Evolutionary conservation across 257 asterid genomes (phyloP).

Genomic region (Salvia splendens): DNA sequence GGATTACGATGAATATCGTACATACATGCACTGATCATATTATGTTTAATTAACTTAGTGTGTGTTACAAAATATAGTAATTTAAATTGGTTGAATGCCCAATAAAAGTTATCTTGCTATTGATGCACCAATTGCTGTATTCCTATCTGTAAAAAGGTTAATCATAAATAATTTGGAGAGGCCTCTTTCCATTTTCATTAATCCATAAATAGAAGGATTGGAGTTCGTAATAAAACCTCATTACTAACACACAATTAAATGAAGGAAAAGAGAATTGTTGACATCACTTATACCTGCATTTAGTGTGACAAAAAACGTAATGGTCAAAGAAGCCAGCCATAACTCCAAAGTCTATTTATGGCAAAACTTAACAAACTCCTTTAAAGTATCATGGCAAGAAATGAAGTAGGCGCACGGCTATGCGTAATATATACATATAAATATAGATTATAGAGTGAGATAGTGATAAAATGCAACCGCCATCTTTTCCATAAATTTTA

Average conservation of each 20-base stretch:
- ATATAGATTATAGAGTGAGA: too few species aligned
- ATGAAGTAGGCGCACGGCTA: too few species aligned
- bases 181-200: background rate
- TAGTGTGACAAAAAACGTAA: slow-evolving; percentile 3
- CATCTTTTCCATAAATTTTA: too few species aligned
- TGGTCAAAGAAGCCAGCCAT: slow-evolving; percentile 22
- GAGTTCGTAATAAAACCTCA: background rate
- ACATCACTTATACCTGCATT: slow-evolving; percentile 4
- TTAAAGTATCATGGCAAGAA: too few species aligned
- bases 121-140: background rate
- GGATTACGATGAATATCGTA: too few species aligned
- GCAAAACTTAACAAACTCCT: slow-evolving; percentile 28
- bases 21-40: too few species aligned
- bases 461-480: too few species aligned
- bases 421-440: too few species aligned
- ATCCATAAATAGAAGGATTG: background rate
- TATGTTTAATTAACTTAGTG: too few species aligned
- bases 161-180: background rate
- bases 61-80: too few species aligned
- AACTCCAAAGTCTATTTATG: background rate
- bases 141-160: background rate
- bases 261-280: background rate
- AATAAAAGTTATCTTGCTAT: background rate
- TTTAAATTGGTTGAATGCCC: background rate
- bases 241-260: background rate